Base-by-base conservation (phyloP, 306 rosid genomes). In the Psophocarpus tetragonolobus region DNA sequence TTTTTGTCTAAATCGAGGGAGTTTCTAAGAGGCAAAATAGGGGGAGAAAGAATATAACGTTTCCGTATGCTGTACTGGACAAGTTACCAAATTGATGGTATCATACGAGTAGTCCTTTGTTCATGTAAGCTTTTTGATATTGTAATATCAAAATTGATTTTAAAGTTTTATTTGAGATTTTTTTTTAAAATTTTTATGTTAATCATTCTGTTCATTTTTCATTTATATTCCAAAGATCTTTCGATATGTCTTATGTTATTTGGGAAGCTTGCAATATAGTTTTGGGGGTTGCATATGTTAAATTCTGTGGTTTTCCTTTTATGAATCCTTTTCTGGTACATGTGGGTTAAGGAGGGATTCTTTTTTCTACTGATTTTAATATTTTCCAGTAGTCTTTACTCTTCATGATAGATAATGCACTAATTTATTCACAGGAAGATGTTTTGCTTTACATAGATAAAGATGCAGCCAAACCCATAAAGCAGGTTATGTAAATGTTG, bases 81-180 rank as follows among this genome's bases (percentile, higher is more conserved):
- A 15, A 33, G 79, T 44, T 61, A 68, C 75, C 51, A 17, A 72
- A 47, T 67, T 60, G 73, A 69, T 76, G 73, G 41, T 60, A 60
- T 36, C 18, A 77, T 77, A 44, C 68, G 21, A 77, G 21, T 50
- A 72, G 41, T 66, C 56, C 75, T 66, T 35, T 77, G 62, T 71
- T 82, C 45, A 38, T 38, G 70, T 77, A 56, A 57, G 41, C 21
- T 47, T 79, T 70, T 32, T 71, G 81, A 60, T 74, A 68, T 60
- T 79, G 78, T 61, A 78, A 36, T 21, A 73, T 54, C 8, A 57
- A 54, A 57, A 10, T 73, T 73, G 33, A 21, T 78, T 73, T 82
- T 15, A 7, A 56, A 45, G 10, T 72, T 44, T 75, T 56, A 13
- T 56, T n/a, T 24, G 68, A 56, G 21, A 61, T 24, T 2, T 32